These are phyloP conservation scores for Jamesozyma rosinii DNA, from an alignment of 805 yeast genomes.

Conservation along the genomic window DNA sequence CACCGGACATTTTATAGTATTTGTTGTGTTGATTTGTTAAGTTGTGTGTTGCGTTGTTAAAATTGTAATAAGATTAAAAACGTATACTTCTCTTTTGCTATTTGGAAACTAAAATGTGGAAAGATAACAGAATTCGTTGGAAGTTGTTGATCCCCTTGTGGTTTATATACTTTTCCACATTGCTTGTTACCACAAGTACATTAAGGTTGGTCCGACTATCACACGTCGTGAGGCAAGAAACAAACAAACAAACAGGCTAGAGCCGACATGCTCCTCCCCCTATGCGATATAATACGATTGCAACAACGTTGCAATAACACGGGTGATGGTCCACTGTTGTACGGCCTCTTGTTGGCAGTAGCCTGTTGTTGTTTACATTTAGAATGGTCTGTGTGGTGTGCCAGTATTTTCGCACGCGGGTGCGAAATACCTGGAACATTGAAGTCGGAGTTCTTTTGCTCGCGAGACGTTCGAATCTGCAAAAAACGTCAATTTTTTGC, in stretches of 20 bases:
- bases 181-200: no score
- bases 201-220: no score
- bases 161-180: neutral
- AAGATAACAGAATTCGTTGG: neutral
- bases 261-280: no score
- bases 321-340: no score
- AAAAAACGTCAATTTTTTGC: constrained; percentile 10
- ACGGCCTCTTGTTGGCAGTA: no score
- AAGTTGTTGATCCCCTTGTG: neutral
- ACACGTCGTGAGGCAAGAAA: no score
- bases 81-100: neutral
- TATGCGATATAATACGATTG: no score
- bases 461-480: constrained; percentile 14
- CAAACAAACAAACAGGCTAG: no score
- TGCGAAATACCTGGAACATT: constrained; percentile 27
- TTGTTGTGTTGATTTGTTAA: no score
- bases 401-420: constrained; percentile 13
- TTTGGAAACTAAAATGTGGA: neutral
- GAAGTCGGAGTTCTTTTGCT: constrained; percentile 12
- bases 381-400: neutral
- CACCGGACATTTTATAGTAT: constrained; percentile 51
- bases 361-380: neutral
- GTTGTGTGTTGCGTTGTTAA: neutral
- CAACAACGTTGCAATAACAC: no score
- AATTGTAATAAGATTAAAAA: neutral